These are phyloP conservation scores for Seiridium cupressi DNA, from an alignment of 2,329 filamentous ascomycete genomes.

Conservation along the genomic window DNA sequence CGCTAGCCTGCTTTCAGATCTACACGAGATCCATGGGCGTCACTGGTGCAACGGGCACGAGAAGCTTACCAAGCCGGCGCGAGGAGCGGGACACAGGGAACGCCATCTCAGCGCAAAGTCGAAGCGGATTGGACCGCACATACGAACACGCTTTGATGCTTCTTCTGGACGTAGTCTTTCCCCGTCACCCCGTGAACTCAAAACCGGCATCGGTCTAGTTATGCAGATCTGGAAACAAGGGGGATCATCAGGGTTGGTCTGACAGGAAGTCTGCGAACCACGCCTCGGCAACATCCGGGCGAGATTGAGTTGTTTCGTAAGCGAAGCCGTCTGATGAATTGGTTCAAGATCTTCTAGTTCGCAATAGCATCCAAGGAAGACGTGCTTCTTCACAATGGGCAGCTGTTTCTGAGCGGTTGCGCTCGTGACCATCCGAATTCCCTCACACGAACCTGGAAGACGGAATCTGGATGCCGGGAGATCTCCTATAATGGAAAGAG, in stretches of 20 bases:
- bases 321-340: neutral
- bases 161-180: no score
- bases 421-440: neutral
- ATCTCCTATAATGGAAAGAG: slow-evolving; percentile 4
- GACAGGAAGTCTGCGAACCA: neutral
- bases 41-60: no score
- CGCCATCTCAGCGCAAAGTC: neutral
- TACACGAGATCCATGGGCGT: no score
- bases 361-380: neutral
- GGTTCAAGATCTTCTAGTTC: no score
- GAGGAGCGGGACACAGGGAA: neutral
- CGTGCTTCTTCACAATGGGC: neutral
- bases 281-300: neutral
- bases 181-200: neutral
- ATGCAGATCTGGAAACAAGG: neutral
- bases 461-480: neutral
- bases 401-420: neutral
- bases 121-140: neutral
- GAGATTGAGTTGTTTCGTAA: slow-evolving; percentile 2
- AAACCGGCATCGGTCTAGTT: neutral
- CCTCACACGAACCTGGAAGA: neutral
- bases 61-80: neutral
- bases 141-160: neutral
- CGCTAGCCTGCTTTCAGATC: neutral
- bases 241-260: neutral